Evolutionary conservation across 1,139 yeast genomes (phyloP), one percentile per base, ranked within the genome.

Genomic region (Pichia sp.): DNA sequence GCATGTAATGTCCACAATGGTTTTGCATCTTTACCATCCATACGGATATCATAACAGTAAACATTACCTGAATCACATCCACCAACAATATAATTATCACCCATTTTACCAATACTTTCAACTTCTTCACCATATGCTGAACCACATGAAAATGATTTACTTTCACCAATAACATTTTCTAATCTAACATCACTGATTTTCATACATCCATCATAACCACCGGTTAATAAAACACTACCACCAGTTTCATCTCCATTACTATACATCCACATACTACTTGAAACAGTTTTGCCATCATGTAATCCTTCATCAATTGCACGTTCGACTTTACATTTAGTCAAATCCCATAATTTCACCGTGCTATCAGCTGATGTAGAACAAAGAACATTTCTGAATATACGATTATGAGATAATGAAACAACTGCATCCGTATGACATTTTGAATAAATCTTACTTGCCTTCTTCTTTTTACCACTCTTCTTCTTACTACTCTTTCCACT

Each of bases 1-100:
- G 98, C 98, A 65, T 93, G 96, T 55, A 91, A 72, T 6, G 95
- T 86, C 99, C 99, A 91, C 30, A 91, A 57, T 21, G 96, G 88
- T 51, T 74, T 76, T 40, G 74, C 70, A 34, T 70, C 72, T 36
- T 64, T 61, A 18, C 26, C 38, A 22, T 41, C 42, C 24, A 36
- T 42, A 61, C 96, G 78, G 35, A 86, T 81, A 63, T 91, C 98
- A 56, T 84, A 89, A 50, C 93, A 83, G 65, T 86, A 86, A 27
- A 91, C 77, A 55, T 81, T 81, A 60, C 99, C 99, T 49, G 77
- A 73, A 61, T 91, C 98, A 29, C 96, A 88, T 54, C 96, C 95
- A 33, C 88, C 94, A 57, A 83, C 77, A 60, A 91, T 84, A 31
- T 74, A 65, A 51, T 79, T 78, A 24, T 83, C 83, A 35, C 52